Evolutionary conservation across 2,329 filamentous ascomycete species (phyloP), one percentile per base, ranked within the genome.

Genomic region (Fusarium albosuccineum): DNA sequence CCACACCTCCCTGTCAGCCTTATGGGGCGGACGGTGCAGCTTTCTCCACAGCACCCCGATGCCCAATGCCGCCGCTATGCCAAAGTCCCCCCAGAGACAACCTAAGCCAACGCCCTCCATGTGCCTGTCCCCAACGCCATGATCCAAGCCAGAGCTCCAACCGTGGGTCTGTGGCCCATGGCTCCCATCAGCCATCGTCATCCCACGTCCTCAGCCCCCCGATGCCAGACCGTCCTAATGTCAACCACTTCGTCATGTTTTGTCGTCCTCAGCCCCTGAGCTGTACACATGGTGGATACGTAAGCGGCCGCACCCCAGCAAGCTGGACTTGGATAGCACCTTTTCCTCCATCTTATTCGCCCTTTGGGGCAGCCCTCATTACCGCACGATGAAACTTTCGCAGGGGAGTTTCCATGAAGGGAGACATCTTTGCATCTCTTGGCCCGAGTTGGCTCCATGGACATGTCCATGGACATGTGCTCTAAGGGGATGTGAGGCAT

Each of bases 1-100:
- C 40, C 51, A 64, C 39, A 60, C 62, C 49, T 60, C 66, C 66
- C 57, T 67, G 69, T 73, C 73, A 75, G 73, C 73, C 73, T 71
- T 75, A 75, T 65, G 70, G 67, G 64, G 62, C 71, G 61, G 61
- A 59, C 54, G 57, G 54, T 56, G 62, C 62, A 62, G 52, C 57
- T 62, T 50, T 69, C 66, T 64, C 69, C 67, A 72, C 70, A 63
- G 41, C 50, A 44, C 57, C 48, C 50, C 60, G 61, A 71, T 64
- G 62, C 52, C 48, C 54, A 49, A 52, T 59, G 50, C 49, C 34
- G 61, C 62, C 58, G 61, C 59, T 60, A 62, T 41, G 56, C 57
- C 66, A 63, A 73, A 73, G 72, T 70, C 61, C 60, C 68, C 54
- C 55, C 45, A 30, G 45, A 46, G 56, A 30, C 22, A 48, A 63